phyloP scores from a whole-genome alignment of 1,284 basidiomycete genomes.

The Microbotryum silenes-acaulis region DNA sequence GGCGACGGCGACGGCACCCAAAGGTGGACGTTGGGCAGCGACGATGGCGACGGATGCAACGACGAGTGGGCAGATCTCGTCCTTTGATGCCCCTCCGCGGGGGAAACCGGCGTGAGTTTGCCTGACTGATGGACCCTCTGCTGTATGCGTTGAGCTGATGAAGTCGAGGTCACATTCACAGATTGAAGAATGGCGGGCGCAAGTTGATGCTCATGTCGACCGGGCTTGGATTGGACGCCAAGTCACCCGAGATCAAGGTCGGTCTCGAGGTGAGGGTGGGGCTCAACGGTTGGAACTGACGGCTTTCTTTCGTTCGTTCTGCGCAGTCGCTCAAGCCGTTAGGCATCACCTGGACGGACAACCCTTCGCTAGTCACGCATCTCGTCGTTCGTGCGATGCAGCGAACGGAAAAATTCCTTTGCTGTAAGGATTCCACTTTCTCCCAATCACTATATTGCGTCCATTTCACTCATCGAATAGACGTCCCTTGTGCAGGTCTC shows the following conservation, averaged over 20 bases:
- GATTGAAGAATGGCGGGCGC: not conserved
- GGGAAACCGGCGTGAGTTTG: conserved; percentile 19
- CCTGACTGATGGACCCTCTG: not conserved
- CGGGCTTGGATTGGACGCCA: conserved; percentile 28
- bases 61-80: conserved; percentile 16
- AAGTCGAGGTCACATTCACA: not conserved
- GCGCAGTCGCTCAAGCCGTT: conserved; percentile 54
- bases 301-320: not conserved
- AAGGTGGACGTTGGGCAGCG: not conserved
- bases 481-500: conserved; percentile 37
- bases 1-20: not conserved
- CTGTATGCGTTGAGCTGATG: not conserved
- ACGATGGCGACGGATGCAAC: not conserved
- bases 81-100: conserved; percentile 28
- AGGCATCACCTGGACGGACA: conserved; percentile 55
- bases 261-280: not conserved
- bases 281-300: not conserved
- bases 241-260: conserved; percentile 26
- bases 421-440: conserved; percentile 45
- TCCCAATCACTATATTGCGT: no score
- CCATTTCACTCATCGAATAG: not conserved
- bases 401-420: conserved; percentile 72
- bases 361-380: conserved; percentile 63
- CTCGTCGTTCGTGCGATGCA: conserved; percentile 58
- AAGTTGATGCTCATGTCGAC: conserved; percentile 33